A percentile compares a stretch with the other conserved stretches of the same genome.
Conservation (phyloP, 805 yeast genomes). For the Candida suzukii region DNA sequence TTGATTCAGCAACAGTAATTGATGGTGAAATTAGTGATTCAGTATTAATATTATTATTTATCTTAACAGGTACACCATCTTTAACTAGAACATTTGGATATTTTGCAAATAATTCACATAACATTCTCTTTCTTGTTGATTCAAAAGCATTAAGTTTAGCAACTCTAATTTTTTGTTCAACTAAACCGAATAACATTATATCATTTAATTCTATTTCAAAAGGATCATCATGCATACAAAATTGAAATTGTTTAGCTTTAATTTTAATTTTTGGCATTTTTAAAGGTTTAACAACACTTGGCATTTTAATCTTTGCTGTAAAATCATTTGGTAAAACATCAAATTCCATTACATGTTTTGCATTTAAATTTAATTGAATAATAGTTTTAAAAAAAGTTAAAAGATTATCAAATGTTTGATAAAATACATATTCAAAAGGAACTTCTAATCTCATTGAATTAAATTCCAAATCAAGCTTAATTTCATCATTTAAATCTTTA, state of each 20-base stretch:
- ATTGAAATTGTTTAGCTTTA: constrained; percentile 46
- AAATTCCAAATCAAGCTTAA: constrained; percentile 2
- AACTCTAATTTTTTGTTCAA: constrained; percentile 58
- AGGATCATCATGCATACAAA: constrained; percentile 82
- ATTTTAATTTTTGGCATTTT: constrained; percentile 52
- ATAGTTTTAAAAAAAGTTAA: constrained; percentile 65
- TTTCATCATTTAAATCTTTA: constrained; percentile 5
- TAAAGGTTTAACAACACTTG: constrained; percentile 30
- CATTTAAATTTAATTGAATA: constrained; percentile 39
- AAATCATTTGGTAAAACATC: constrained; percentile 18
- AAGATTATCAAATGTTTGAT: constrained; percentile 74
- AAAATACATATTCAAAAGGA: constrained; percentile 74
- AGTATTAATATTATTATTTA: not conserved
- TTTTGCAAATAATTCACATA: constrained; percentile 25
- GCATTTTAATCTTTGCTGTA: constrained; percentile 23
- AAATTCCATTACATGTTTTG: constrained; percentile 16
- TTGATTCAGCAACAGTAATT: not conserved
- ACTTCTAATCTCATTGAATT: constrained; percentile 30
- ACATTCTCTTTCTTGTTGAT: constrained; percentile 12
- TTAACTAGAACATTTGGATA: constrained; percentile 16
- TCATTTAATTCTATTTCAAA: constrained; percentile 70
- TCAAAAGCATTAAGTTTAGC: constrained; percentile 32
- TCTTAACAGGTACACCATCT: constrained; percentile 11
- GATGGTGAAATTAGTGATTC: too few relatives aligned
- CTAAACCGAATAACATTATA: constrained; percentile 55